These are phyloP conservation scores for Sedum album DNA, from an alignment of 164 flowering plant species.

Conservation along the genomic window DNA sequence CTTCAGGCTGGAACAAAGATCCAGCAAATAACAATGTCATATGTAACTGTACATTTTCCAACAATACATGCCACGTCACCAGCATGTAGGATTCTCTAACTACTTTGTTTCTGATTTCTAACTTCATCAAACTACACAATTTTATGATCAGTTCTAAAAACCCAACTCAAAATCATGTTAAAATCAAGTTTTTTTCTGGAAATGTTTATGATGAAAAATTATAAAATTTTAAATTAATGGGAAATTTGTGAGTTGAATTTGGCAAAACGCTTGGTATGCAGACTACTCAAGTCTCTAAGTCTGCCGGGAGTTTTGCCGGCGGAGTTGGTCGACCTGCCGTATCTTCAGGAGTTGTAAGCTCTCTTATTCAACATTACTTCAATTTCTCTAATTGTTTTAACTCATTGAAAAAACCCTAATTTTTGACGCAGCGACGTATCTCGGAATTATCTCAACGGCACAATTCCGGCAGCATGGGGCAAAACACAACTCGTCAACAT, in stretches of 20 bases:
- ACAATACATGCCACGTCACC: not conserved
- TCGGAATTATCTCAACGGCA: slow-evolving; percentile 13
- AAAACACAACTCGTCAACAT: slow-evolving; percentile 14
- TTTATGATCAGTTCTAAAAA: too few relatives aligned
- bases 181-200: too few relatives aligned
- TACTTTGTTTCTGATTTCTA: too few relatives aligned
- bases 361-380: too few relatives aligned
- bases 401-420: not conserved
- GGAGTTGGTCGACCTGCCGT: slow-evolving; percentile 27
- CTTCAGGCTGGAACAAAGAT: not conserved
- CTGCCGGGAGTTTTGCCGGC: slow-evolving; percentile 32
- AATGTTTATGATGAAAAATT: too few relatives aligned
- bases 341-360: slow-evolving; percentile 34
- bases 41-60: not conserved
- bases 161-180: too few relatives aligned
- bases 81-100: not conserved
- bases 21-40: not conserved
- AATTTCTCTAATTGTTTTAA: not conserved
- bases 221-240: too few relatives aligned
- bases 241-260: too few relatives aligned
- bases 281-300: slow-evolving; percentile 28
- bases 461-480: slow-evolving; percentile 20
- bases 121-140: too few relatives aligned
- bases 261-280: too few relatives aligned
- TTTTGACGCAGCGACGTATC: slow-evolving; percentile 9